Base-by-base conservation (phyloP, 441 rosid species). In the Theobroma grandiflorum region DNA sequence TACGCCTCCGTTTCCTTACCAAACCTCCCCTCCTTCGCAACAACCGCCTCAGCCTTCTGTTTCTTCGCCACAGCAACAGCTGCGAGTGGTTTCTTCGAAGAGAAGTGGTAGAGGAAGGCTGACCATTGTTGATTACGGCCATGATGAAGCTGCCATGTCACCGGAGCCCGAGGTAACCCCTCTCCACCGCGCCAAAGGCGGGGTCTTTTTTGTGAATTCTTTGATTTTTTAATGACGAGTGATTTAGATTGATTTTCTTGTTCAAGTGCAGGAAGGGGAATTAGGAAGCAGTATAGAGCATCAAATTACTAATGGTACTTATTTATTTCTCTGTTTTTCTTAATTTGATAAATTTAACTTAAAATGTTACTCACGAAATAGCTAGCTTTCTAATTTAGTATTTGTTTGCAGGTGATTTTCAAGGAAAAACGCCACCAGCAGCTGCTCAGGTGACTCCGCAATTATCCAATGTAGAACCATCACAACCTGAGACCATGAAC, bases 71-170 rank as follows among this genome's bases (percentile, higher is more conserved):
- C 82, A 64, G 14, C 85, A 75, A 16, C 82, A 77, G n/a, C 82
- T 42, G 75, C 76, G 16, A 8, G 69, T 55, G 42, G 78, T 57
- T 70, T 40, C 58, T 47, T 72, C 71, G 78, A 85, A 77, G 84
- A 83, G 87, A 40, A 82, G 86, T 15, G 45, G 84, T 47, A 71
- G 82, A 40, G 90, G 87, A 72, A 87, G 87, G 81, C 77, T 89
- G 52, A 76, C 89, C 3, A 91, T 93, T 40, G 97, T 93, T 50
- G 95, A 93, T 75, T 93, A 93, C 53, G 97, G 85, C n/a, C 95
- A 90, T 14, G 97, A 91, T 67, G 95, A 93, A 78, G 79, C 86
- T 69, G 91, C 89, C 40, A 79, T 93, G 91, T 93, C 97, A 76
- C 95, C 94, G 59, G 95, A 90, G 63, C 88, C 86, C 14, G 95